Evolutionary conservation across 2,329 filamentous ascomycete genomes (phyloP).

Genomic region (Penicillium sp.): DNA sequence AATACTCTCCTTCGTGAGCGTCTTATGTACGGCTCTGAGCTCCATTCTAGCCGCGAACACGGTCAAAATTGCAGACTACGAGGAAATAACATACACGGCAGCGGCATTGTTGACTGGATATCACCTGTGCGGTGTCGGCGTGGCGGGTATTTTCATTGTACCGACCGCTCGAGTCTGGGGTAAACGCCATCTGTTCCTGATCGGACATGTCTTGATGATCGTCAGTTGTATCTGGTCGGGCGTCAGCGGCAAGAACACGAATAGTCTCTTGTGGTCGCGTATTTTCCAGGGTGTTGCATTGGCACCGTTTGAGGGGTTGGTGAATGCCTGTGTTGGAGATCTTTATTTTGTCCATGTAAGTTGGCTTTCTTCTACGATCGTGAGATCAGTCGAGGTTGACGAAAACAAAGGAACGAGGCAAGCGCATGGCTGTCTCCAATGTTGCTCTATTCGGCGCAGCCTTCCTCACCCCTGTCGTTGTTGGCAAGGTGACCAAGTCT

Average conservation of each 20-base stretch:
- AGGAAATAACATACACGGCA: slow-evolving; percentile 63
- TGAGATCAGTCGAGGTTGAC: neutral
- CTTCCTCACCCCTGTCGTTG: slow-evolving; percentile 81
- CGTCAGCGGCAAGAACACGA: slow-evolving; percentile 62
- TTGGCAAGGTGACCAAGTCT: slow-evolving; percentile 73
- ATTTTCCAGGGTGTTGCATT: slow-evolving; percentile 82
- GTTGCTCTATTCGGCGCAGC: slow-evolving; percentile 67
- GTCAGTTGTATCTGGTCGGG: slow-evolving; percentile 75
- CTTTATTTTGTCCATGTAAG: slow-evolving; percentile 81
- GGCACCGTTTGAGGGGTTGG: slow-evolving; percentile 83
- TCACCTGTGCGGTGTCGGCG: slow-evolving; percentile 76
- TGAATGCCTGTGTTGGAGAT: slow-evolving; percentile 86
- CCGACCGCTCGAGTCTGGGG: slow-evolving; percentile 87
- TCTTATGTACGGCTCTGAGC: slow-evolving; percentile 79
- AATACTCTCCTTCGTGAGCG: slow-evolving; percentile 72
- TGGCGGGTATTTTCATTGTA: slow-evolving; percentile 79
- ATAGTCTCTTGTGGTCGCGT: slow-evolving; percentile 69
- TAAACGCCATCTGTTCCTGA: slow-evolving; percentile 80
- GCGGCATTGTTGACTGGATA: slow-evolving; percentile 83
- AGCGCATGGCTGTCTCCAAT: slow-evolving; percentile 79
- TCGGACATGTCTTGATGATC: slow-evolving; percentile 71
- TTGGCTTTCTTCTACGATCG: slow-evolving; percentile 5
- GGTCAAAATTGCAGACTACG: slow-evolving; percentile 67
- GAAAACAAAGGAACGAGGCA: slow-evolving; percentile 60
- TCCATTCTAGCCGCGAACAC: slow-evolving; percentile 88